These are phyloP conservation scores for Thraustochytrium striatum DNA, from an alignment of 352 stramenopile species.

Conservation along the genomic window DNA sequence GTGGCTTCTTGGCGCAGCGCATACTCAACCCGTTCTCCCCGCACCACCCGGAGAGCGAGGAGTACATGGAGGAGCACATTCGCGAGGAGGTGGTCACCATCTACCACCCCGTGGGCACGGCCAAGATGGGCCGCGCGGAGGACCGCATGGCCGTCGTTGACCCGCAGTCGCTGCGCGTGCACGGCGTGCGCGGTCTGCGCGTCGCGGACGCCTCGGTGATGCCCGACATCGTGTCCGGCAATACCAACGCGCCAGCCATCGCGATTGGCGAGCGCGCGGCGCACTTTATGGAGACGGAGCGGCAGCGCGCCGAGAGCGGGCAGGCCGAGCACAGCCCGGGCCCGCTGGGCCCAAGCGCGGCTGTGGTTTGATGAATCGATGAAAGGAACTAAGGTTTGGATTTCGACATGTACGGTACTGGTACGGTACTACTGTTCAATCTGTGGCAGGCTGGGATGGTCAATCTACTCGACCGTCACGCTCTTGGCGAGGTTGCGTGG, in stretches of 20 bases:
- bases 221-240: constrained; percentile 86
- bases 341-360: no score
- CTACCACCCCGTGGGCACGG: constrained; percentile 25
- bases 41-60: constrained; percentile 32
- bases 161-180: constrained; percentile 67
- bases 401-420: no score
- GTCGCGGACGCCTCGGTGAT: constrained; percentile 87
- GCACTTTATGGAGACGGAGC: no score
- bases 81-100: background rate
- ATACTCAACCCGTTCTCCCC: constrained; percentile 13
- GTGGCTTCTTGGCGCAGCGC: background rate
- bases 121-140: constrained; percentile 13
- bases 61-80: constrained; percentile 42
- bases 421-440: no score
- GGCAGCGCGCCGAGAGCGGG: no score
- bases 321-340: no score
- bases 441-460: no score
- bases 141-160: constrained; percentile 68
- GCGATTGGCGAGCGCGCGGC: constrained; percentile 88
- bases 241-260: constrained; percentile 85
- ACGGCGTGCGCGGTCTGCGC: constrained; percentile 74
- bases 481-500: constrained; percentile 96
- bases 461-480: constrained; percentile 95
- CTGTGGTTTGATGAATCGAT: no score
- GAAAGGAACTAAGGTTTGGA: no score